Base-by-base conservation (phyloP, 208 protist genomes). In the Strigomonas galati region DNA sequence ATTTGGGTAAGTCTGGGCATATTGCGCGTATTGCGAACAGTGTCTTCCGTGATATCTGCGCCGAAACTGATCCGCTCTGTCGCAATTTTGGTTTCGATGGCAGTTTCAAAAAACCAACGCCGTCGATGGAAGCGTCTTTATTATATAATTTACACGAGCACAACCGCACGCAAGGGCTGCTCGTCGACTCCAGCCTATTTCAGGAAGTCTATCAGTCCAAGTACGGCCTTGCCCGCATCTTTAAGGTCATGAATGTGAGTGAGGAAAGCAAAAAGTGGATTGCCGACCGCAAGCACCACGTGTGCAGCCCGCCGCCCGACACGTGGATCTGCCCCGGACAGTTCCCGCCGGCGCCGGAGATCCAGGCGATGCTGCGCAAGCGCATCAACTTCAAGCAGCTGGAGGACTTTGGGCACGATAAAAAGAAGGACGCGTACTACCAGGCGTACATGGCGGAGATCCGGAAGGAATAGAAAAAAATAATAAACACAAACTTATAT, bases 161-260 rank as follows among this genome's bases (percentile, higher is more conserved):
- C 53, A 57, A 58, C n/a, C 43, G 35, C 1, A 19, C 31, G 30
- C 23, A 10, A 4, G 68, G 55, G 5, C 58, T 75, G 35, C 1
- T 26, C 27, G 40, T 72, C 23, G 62, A 73, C 31, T 52, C 57
- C 19, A 51, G 54, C 0, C 52, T 82, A 24, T 90, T 92, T 32
- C 72, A 97, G 54, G 82, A 96, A 40, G 95, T 90, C 19, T 99
- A 95, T 85, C 96, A 92, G 1, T 97, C 98, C 19, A 60, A 87
- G 27, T 93, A 99, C 77, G 98, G 97, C 79, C 82, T 99, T 26
- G 97, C 99, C 43, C 85, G 98, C 69, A 96, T 99, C 62, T 99
- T 98, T 83, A 94, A 93, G 72, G 97, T 99, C 26, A 84, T 92
- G 67, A 84, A 94, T 35, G 84, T 91, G 24, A 87, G 80, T 60